Evolutionary conservation across 805 yeast species (phyloP).

Genomic region (Saccharomycopsis vini): DNA sequence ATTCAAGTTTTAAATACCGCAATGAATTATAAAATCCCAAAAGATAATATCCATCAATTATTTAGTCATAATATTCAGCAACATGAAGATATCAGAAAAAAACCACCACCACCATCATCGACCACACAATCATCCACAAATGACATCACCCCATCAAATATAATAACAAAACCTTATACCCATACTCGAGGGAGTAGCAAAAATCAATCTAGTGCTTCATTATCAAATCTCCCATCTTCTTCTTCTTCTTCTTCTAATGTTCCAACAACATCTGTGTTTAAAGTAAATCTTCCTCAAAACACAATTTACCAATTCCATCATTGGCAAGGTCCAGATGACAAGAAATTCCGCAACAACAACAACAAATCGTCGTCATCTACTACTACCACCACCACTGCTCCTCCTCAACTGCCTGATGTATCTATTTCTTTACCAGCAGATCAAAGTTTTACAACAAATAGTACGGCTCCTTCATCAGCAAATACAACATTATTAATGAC

Average conservation of each 20-base stretch:
- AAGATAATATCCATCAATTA: slow-evolving; percentile 52
- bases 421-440: neutral
- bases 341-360: slow-evolving; percentile 1
- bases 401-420: neutral
- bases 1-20: slow-evolving; percentile 61
- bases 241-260: slow-evolving; percentile 17
- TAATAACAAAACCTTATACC: slow-evolving; percentile 2
- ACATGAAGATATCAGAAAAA: neutral
- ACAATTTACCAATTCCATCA: slow-evolving; percentile 30
- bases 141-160: neutral
- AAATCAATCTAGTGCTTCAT: slow-evolving; percentile 3
- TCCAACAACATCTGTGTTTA: slow-evolving; percentile 29
- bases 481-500: neutral
- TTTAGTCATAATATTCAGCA: slow-evolving; percentile 29
- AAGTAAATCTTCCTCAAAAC: slow-evolving; percentile 26
- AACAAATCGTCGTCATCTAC: neutral
- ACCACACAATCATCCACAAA: neutral
- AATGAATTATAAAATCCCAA: slow-evolving; percentile 54
- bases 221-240: too few species aligned
- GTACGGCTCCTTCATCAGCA: too few species aligned
- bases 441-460: slow-evolving; percentile 5
- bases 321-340: too few species aligned
- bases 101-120: neutral
- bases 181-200: neutral
- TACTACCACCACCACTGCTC: neutral